These are phyloP conservation scores for Lumnitzera littorea DNA, from an alignment of 345 rosid species.

Conservation along the genomic window DNA sequence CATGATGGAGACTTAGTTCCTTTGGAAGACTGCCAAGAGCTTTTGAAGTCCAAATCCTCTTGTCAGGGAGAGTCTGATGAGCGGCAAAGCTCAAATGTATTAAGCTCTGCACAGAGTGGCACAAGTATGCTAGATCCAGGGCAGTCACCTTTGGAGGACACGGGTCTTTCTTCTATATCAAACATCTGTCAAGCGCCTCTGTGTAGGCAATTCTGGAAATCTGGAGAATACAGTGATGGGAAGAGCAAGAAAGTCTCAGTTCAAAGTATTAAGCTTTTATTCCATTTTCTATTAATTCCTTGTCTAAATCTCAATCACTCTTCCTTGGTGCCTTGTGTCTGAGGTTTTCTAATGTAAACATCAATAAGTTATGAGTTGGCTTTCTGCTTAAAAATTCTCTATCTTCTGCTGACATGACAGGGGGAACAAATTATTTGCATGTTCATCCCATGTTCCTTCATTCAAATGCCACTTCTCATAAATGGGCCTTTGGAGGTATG, in stretches of 20 bases:
- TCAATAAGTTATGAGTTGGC: no score
- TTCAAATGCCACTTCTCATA: slow-evolving; percentile 98
- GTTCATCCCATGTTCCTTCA: slow-evolving; percentile 97
- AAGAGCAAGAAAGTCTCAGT: slow-evolving; percentile 35
- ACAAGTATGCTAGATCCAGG: slow-evolving; percentile 63
- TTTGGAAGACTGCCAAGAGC: slow-evolving; percentile 6
- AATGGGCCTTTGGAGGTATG: slow-evolving; percentile 99
- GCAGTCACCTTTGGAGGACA: slow-evolving; percentile 58
- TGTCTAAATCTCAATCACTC: not conserved
- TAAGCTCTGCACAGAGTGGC: slow-evolving; percentile 42
- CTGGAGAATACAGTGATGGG: slow-evolving; percentile 59
- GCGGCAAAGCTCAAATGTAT: slow-evolving; percentile 40
- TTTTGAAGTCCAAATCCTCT: slow-evolving; percentile 17
- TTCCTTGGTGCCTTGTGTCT: not conserved
- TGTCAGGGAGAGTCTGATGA: slow-evolving; percentile 40
- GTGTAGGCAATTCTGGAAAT: slow-evolving; percentile 92
- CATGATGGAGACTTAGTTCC: slow-evolving; percentile 14
- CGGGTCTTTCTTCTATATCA: slow-evolving; percentile 55
- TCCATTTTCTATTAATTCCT: not conserved
- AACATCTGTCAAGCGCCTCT: slow-evolving; percentile 57
- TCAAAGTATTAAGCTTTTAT: slow-evolving; percentile 45
- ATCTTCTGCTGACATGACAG: slow-evolving; percentile 18
- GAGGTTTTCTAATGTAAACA: no score
- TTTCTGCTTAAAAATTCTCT: not conserved
- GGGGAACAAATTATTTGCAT: slow-evolving; percentile 70